Percentiles rank a stretch among this genome's conserved stretches.
Evolutionary conservation across 2,329 filamentous ascomycete species (phyloP).

Genomic region (Xylaria sp.): DNA sequence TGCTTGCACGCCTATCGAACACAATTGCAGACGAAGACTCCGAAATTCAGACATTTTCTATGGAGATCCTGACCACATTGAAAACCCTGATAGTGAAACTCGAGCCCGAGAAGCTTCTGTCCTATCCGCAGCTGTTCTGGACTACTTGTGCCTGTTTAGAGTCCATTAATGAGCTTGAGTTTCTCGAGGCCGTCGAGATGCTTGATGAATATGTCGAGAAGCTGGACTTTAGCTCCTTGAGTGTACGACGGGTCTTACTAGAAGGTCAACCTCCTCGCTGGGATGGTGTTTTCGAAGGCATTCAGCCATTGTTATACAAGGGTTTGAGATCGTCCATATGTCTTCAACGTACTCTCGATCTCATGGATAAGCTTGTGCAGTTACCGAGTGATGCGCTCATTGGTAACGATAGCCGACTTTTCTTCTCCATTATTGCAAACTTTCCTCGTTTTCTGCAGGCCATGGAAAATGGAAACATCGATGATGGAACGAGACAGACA

Average conservation of each 20-base stretch:
- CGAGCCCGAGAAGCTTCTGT: constrained; percentile 79
- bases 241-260: constrained; percentile 75
- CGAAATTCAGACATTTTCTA: constrained; percentile 95
- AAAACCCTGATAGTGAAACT: constrained; percentile 91
- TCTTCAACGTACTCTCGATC: constrained; percentile 78
- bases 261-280: constrained; percentile 86
- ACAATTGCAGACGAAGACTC: constrained; percentile 95
- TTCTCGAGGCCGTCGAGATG: constrained; percentile 91
- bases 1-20: constrained; percentile 94
- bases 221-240: constrained; percentile 79
- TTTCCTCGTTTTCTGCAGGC: constrained; percentile 85
- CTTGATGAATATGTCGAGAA: constrained; percentile 86
- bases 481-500: constrained; percentile 67
- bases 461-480: constrained; percentile 73
- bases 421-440: constrained; percentile 92
- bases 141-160: constrained; percentile 95
- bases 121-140: constrained; percentile 98
- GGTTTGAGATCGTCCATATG: constrained; percentile 88
- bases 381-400: constrained; percentile 84
- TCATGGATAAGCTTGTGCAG: constrained; percentile 81
- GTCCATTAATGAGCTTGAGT: constrained; percentile 96
- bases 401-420: constrained; percentile 82
- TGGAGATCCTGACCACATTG: constrained; percentile 95
- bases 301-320: constrained; percentile 89
- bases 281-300: constrained; percentile 88